A percentile compares a stretch with the other conserved stretches of the same genome.
phyloP scores from a whole-genome alignment of 331 rosid species.

The Arachis monticola region DNA sequence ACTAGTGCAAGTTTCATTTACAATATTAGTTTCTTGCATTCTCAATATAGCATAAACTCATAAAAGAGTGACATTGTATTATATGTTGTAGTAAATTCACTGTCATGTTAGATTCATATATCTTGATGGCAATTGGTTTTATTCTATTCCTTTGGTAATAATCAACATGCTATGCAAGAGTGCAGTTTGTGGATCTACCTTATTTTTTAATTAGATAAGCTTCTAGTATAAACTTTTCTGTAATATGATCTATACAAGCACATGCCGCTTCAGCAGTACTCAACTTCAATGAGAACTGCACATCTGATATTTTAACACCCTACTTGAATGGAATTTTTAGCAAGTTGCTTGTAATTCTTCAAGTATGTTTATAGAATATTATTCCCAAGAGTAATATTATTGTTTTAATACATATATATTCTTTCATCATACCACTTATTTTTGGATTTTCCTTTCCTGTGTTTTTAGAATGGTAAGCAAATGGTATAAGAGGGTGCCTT shows the following conservation, averaged over 20 bases:
- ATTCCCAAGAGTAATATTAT: too few species aligned
- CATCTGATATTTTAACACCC: too few species aligned
- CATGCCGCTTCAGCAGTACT: too few species aligned
- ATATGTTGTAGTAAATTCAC: background rate
- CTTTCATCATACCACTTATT: background rate
- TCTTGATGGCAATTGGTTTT: background rate
- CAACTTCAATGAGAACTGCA: too few species aligned
- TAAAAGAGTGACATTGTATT: background rate
- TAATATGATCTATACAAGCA: too few species aligned
- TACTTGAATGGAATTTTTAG: too few species aligned
- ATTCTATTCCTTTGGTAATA: background rate
- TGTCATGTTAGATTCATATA: conserved; percentile 7
- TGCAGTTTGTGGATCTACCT: background rate
- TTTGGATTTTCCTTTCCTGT: conserved; percentile 26
- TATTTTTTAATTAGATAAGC: conserved; percentile 2
- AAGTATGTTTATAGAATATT: too few species aligned
- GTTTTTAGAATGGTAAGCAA: conserved; percentile 87
- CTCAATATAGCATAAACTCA: background rate
- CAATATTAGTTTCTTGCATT: background rate
- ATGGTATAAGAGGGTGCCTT: conserved; percentile 99
- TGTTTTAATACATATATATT: too few species aligned
- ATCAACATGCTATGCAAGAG: background rate
- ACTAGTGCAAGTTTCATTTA: conserved; percentile 1
- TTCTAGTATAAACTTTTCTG: too few species aligned
- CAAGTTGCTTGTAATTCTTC: too few species aligned